Base-by-base conservation (phyloP, 163 green algal species). In the Scenedesmus sp. region DNA sequence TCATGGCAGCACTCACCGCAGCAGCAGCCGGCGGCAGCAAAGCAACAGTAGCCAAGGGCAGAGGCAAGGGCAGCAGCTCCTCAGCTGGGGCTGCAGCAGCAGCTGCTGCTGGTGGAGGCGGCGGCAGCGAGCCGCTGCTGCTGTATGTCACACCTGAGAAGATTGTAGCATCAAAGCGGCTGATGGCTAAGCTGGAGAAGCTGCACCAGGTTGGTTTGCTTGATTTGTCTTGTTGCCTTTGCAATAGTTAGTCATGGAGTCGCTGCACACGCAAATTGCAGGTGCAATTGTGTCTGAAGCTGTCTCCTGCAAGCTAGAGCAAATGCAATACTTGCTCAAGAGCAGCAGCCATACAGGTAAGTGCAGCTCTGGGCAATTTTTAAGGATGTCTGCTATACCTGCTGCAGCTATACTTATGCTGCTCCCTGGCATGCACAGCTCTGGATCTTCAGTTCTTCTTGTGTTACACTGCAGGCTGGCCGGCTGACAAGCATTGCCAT, bases 71-170 rank as follows among this genome's bases (percentile, higher is more conserved):
- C 35, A 79, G 16, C 81, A 61, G 80, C 65, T 40, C 30, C 65
- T 40, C 65, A 76, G 65, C 65, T 76, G 65, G 65, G 78, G 78
- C 78, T 37, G 73, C 43, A 20, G 53, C 70, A 56, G 86, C 86
- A 79, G 86, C n/a, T 46, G 86, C 76, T 43, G 42, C 56, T 78
- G 87, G 33, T 86, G 87, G 81, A 85, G 49, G 33, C 22, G 42
- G 81, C 56, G 49, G 49, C 20, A n/a, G 13, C 43, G 3, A 83
- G 20, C 30, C 87, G 13, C 12, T 87, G 70, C 89, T 99, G n/a
- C 86, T 99, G 56, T 99, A 98, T 93, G 92, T 99, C 43, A 99
- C 97, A 35, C 97, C 97, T 26, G 97, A 99, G 83, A 94, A 95
- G 92, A 81, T 99, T 37, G 93, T 94, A 1, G 90, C 85, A 9